Conservation (phyloP, 495 filamentous ascomycete species). For the Paragyromitra xinjiangensis region DNA sequence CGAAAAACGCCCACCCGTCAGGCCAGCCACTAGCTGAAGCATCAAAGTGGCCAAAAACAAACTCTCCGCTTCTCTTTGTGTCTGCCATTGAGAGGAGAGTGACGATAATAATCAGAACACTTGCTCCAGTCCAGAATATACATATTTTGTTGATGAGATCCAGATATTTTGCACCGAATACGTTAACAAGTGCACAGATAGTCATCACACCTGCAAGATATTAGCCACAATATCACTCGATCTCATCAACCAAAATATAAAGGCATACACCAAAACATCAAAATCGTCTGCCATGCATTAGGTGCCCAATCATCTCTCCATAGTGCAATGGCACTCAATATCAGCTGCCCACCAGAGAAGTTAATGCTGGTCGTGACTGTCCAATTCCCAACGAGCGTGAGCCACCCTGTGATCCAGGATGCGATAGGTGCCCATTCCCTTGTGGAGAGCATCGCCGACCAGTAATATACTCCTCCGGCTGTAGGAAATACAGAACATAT, state of each 20-base stretch:
- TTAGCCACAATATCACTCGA: constrained; percentile 7
- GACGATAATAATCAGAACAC: constrained; percentile 69
- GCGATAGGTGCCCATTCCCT: constrained; percentile 62
- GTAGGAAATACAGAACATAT: constrained; percentile 63
- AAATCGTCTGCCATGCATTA: constrained; percentile 69
- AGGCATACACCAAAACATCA: constrained; percentile 68
- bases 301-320: constrained; percentile 71
- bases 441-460: constrained; percentile 64
- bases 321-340: constrained; percentile 69
- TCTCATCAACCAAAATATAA: neutral
- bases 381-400: constrained; percentile 65
- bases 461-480: constrained; percentile 65
- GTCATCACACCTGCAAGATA: constrained; percentile 62
- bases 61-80: constrained; percentile 63
- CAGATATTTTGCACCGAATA: constrained; percentile 67
- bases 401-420: constrained; percentile 64
- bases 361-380: constrained; percentile 65
- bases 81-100: constrained; percentile 69
- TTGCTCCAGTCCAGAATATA: constrained; percentile 71
- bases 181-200: constrained; percentile 67
- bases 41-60: constrained; percentile 72
- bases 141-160: constrained; percentile 74
- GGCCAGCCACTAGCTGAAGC: constrained; percentile 67
- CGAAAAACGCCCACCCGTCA: constrained; percentile 65
- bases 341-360: constrained; percentile 67